These are phyloP conservation scores for Cryptococcus hybrid DNA, from an alignment of 1,284 basidiomycete genomes.

Conservation along the genomic window DNA sequence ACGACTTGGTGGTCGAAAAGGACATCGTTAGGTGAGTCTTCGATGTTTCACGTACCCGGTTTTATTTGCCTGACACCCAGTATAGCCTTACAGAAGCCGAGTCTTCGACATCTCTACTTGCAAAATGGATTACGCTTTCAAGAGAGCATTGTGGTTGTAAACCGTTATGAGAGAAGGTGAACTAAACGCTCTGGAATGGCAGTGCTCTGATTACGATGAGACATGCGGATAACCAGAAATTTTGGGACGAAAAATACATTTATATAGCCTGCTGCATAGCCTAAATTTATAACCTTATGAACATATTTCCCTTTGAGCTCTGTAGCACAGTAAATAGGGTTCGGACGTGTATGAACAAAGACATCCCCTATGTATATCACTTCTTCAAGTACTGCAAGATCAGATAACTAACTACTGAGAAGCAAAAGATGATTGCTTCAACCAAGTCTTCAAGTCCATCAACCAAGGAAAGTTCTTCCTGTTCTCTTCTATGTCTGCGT, in stretches of 20 bases:
- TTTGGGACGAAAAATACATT: not conserved
- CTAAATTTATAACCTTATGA: too few relatives aligned
- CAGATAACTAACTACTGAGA: not conserved
- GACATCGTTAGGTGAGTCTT: conserved; percentile 73
- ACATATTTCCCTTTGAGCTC: too few relatives aligned
- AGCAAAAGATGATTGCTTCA: conserved; percentile 2
- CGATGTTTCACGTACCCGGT: not conserved
- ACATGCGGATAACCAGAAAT: too few relatives aligned
- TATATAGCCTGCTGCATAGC: not conserved
- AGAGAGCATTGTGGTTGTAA: conserved; percentile 75
- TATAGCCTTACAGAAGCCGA: conserved; percentile 73
- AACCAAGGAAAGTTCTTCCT: conserved; percentile 5
- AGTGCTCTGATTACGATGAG: too few relatives aligned
- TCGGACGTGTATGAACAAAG: too few relatives aligned
- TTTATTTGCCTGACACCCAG: conserved; percentile 1
- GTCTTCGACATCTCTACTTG: conserved; percentile 73
- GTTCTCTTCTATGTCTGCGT: conserved; percentile 2
- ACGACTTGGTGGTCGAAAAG: conserved; percentile 60
- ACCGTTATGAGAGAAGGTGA: not conserved
- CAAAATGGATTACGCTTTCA: conserved; percentile 90
- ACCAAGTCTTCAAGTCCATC: conserved; percentile 7
- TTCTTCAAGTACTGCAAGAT: too few relatives aligned
- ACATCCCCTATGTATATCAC: too few relatives aligned
- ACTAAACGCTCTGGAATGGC: too few relatives aligned
- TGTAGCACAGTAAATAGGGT: too few relatives aligned